Evolutionary conservation across 805 yeast genomes (phyloP).

Genomic region (Yarrowia yakushimensis): DNA sequence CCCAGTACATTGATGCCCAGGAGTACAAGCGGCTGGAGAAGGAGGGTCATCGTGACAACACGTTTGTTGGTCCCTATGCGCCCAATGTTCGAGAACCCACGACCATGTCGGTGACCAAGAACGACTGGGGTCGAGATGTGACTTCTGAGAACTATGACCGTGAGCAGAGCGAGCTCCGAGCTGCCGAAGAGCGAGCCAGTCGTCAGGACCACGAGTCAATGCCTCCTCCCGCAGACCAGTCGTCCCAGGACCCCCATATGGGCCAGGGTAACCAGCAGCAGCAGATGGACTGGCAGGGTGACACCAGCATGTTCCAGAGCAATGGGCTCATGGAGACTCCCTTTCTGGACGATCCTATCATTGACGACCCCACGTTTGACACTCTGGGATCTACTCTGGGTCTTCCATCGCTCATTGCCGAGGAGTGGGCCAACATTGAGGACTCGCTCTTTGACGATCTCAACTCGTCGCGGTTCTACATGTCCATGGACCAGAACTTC

Average conservation of each 20-base stretch:
- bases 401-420: conserved; percentile 21
- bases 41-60: conserved; percentile 5
- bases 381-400: conserved; percentile 23
- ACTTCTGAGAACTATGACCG: conserved; percentile 21
- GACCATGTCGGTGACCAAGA: conserved; percentile 16
- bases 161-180: conserved; percentile 14
- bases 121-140: conserved; percentile 17
- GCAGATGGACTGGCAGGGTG: conserved; percentile 21
- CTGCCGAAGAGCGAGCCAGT: conserved; percentile 5
- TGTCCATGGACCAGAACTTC: conserved; percentile 20
- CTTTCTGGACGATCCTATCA: conserved; percentile 13
- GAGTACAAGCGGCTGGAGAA: conserved; percentile 22
- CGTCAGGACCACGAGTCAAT: background rate
- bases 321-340: conserved; percentile 9
- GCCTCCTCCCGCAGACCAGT: background rate
- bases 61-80: conserved; percentile 15
- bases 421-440: conserved; percentile 25
- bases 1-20: conserved; percentile 23
- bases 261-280: conserved; percentile 7
- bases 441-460: conserved; percentile 23
- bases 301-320: conserved; percentile 15
- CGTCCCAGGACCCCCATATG: background rate
- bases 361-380: conserved; percentile 16
- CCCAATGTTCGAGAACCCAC: conserved; percentile 4
- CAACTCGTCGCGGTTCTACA: conserved; percentile 20